Evolutionary conservation across 140 eudicot genomes (phyloP).

Genomic region (Cichorium intybus): DNA sequence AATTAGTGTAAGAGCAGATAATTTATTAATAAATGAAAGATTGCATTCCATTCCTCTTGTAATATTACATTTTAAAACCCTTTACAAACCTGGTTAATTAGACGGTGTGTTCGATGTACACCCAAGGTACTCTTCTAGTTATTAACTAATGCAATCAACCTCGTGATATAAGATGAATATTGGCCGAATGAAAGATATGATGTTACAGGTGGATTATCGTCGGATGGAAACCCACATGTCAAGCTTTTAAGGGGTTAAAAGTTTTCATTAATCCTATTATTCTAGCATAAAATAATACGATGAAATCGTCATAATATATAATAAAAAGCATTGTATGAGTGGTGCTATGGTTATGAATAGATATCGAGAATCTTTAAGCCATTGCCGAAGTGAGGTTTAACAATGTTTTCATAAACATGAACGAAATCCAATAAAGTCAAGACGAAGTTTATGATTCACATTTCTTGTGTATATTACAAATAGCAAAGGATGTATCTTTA

Average conservation of each 20-base stretch:
- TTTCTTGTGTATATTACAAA: constrained; percentile 28
- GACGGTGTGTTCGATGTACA: not conserved
- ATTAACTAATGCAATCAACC: constrained; percentile 1
- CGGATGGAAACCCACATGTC: not conserved
- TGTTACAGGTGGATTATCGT: not conserved
- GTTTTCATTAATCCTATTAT: not conserved
- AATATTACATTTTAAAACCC: not conserved
- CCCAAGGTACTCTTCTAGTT: not conserved
- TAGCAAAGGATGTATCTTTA: constrained; percentile 9
- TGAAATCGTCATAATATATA: not conserved
- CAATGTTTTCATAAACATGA: constrained; percentile 26
- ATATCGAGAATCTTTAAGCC: constrained; percentile 7
- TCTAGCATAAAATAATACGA: not conserved
- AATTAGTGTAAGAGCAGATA: too few relatives aligned
- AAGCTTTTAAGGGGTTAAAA: not conserved
- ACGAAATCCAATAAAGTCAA: constrained; percentile 10
- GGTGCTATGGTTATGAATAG: not conserved
- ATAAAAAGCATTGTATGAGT: not conserved
- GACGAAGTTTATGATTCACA: constrained; percentile 11
- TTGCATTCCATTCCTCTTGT: not conserved
- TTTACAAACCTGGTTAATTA: not conserved
- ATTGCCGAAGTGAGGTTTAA: constrained; percentile 14
- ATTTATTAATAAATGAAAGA: too few relatives aligned
- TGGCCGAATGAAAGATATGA: not conserved
- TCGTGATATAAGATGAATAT: constrained; percentile 6